These are phyloP conservation scores for Fusarium sarcochroum DNA, from an alignment of 2,329 filamentous ascomycete species.

Conservation along the genomic window DNA sequence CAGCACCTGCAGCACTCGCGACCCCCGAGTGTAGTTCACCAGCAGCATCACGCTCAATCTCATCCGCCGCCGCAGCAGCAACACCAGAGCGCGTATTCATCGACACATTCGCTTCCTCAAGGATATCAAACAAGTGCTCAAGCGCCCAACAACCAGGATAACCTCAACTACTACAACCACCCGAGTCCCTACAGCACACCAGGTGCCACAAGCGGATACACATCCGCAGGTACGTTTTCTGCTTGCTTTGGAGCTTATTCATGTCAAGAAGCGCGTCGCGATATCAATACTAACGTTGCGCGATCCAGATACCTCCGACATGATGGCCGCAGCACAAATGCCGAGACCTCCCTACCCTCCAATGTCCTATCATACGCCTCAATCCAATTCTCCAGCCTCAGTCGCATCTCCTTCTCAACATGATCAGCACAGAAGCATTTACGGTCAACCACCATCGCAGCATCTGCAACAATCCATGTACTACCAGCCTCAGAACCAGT, in stretches of 20 bases:
- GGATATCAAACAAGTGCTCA: conserved; percentile 78
- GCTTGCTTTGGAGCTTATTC: conserved; percentile 11
- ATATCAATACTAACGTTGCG: conserved; percentile 36
- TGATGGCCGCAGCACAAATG: conserved; percentile 77
- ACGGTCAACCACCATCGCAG: conserved; percentile 83
- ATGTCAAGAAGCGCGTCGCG: conserved; percentile 15
- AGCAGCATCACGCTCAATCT: conserved; percentile 78
- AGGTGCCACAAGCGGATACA: conserved; percentile 85
- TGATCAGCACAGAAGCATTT: conserved; percentile 90
- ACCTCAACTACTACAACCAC: conserved; percentile 80
- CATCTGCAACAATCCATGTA: conserved; percentile 88
- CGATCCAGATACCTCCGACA: conserved; percentile 69
- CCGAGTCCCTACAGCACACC: conserved; percentile 87
- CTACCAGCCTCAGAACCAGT: conserved; percentile 72
- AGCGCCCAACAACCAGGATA: conserved; percentile 74
- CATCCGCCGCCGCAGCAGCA: conserved; percentile 74
- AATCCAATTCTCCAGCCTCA: conserved; percentile 94
- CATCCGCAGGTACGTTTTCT: conserved; percentile 80
- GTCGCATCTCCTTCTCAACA: conserved; percentile 91
- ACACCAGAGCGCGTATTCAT: conserved; percentile 75
- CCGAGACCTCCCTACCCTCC: conserved; percentile 87
- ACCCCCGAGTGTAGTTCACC: conserved; percentile 79
- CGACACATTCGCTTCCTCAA: conserved; percentile 74
- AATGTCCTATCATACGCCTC: conserved; percentile 91
- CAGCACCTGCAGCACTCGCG: conserved; percentile 79